Conservation (phyloP, 2,329 filamentous ascomycete species). For the Phoma sp. region DNA sequence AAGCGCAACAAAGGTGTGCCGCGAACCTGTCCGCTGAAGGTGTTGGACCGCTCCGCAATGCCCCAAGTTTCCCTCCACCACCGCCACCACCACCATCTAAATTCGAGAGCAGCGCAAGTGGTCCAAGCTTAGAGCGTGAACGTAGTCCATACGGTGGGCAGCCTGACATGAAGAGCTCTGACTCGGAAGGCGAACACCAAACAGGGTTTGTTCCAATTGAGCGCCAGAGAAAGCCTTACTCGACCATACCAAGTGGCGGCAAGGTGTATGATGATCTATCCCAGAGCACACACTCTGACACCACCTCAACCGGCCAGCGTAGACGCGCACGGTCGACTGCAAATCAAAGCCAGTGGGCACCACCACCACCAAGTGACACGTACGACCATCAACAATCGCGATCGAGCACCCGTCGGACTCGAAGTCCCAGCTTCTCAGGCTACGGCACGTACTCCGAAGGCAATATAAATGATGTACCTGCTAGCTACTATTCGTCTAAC, state of each 20-base stretch:
- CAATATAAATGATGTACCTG: slow-evolving; percentile 40
- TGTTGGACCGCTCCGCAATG: slow-evolving; percentile 44
- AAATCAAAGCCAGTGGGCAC: slow-evolving; percentile 38
- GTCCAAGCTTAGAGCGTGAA: slow-evolving; percentile 43
- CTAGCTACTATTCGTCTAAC: slow-evolving; percentile 41
- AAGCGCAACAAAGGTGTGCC: slow-evolving; percentile 67
- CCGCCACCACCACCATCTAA: slow-evolving; percentile 46
- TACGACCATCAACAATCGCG: slow-evolving; percentile 32
- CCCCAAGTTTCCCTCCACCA: slow-evolving; percentile 46
- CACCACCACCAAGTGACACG: slow-evolving; percentile 29
- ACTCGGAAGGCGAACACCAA: slow-evolving; percentile 41
- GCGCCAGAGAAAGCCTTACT: slow-evolving; percentile 71
- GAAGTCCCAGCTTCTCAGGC: slow-evolving; percentile 46
- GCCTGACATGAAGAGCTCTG: slow-evolving; percentile 39
- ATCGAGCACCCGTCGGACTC: slow-evolving; percentile 39
- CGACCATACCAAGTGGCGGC: slow-evolving; percentile 64
- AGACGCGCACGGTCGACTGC: slow-evolving; percentile 44
- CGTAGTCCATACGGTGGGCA: slow-evolving; percentile 43
- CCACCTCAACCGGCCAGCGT: slow-evolving; percentile 30
- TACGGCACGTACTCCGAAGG: slow-evolving; percentile 47
- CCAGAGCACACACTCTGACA: slow-evolving; percentile 37
- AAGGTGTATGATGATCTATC: slow-evolving; percentile 59
- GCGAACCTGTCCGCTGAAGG: slow-evolving; percentile 63
- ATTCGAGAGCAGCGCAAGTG: slow-evolving; percentile 1
- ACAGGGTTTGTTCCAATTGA: slow-evolving; percentile 63